phyloP scores from a whole-genome alignment of 805 yeast genomes.

The Cyberlindnera saturnus region DNA sequence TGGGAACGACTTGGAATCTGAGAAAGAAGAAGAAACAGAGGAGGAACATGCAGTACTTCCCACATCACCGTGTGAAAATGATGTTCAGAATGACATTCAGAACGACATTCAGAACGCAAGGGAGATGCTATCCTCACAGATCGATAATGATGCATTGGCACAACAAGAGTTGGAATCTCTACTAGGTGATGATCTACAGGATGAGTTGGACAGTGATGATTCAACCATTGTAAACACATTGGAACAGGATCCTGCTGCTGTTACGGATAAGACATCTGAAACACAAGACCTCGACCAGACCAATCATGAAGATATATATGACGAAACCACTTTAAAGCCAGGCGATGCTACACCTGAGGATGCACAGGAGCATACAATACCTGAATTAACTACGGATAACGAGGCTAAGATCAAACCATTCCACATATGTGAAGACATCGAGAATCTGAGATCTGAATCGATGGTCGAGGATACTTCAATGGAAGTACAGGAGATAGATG shows the following conservation, averaged over 20 bases:
- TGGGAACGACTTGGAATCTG: constrained; percentile 13
- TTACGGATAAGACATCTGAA: background rate
- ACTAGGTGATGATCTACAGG: background rate
- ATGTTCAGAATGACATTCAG: background rate
- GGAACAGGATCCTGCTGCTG: background rate
- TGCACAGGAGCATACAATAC: background rate
- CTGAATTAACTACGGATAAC: background rate
- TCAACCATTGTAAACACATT: background rate
- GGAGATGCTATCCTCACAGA: constrained; percentile 10
- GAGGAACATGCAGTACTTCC: background rate
- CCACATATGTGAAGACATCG: background rate
- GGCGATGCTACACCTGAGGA: background rate
- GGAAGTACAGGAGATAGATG: constrained; percentile 16
- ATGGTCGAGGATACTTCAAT: constrained; percentile 5
- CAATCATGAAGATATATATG: background rate
- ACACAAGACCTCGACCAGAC: background rate
- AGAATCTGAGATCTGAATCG: constrained; percentile 1
- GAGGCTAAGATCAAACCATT: background rate
- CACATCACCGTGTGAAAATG: constrained; percentile 10
- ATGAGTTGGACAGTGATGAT: background rate
- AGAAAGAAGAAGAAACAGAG: constrained; percentile 3
- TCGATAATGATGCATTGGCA: background rate
- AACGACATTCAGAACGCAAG: constrained; percentile 13
- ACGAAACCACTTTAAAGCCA: background rate
- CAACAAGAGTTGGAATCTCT: background rate